Evolutionary conservation across 2,329 filamentous ascomycete genomes (phyloP).

Genomic region (Cytospora paraplurivora): DNA sequence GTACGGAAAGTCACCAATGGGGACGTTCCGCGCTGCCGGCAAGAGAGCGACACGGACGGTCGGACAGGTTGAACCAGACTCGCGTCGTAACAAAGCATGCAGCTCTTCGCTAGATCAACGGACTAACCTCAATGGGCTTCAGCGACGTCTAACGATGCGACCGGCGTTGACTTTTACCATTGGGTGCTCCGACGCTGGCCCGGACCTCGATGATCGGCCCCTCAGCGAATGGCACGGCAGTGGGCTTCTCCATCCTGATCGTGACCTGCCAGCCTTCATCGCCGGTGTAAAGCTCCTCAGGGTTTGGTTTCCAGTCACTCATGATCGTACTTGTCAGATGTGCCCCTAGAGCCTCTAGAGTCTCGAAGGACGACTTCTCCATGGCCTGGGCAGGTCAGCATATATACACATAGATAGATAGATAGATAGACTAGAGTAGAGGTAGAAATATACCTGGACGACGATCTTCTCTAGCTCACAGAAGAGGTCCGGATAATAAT

Average conservation of each 20-base stretch:
- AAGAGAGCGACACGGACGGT: slow-evolving; percentile 33
- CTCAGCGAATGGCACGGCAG: slow-evolving; percentile 72
- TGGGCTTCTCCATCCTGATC: slow-evolving; percentile 70
- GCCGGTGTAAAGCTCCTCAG: slow-evolving; percentile 36
- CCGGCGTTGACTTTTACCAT: slow-evolving; percentile 2
- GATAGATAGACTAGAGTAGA: slow-evolving; percentile 12
- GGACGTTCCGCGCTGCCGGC: slow-evolving; percentile 67
- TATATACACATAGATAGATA: slow-evolving; percentile 9
- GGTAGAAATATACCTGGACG: slow-evolving; percentile 52
- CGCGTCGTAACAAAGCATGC: background rate
- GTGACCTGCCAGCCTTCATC: slow-evolving; percentile 55
- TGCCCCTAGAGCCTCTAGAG: slow-evolving; percentile 61
- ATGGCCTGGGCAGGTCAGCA: slow-evolving; percentile 47
- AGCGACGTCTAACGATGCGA: slow-evolving; percentile 18
- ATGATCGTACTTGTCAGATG: slow-evolving; percentile 51
- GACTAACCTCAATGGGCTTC: slow-evolving; percentile 1
- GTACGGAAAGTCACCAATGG: slow-evolving; percentile 70
- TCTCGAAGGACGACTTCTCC: slow-evolving; percentile 60
- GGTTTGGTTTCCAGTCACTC: slow-evolving; percentile 42
- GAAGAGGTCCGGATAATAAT: slow-evolving; percentile 52
- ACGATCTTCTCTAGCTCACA: slow-evolving; percentile 59
- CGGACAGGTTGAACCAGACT: background rate
- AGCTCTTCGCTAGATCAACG: slow-evolving; percentile 5
- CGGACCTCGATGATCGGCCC: slow-evolving; percentile 67
- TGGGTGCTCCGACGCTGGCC: slow-evolving; percentile 32